Conservation (phyloP, 2,329 filamentous ascomycete species). For the Ophiostoma ips region DNA sequence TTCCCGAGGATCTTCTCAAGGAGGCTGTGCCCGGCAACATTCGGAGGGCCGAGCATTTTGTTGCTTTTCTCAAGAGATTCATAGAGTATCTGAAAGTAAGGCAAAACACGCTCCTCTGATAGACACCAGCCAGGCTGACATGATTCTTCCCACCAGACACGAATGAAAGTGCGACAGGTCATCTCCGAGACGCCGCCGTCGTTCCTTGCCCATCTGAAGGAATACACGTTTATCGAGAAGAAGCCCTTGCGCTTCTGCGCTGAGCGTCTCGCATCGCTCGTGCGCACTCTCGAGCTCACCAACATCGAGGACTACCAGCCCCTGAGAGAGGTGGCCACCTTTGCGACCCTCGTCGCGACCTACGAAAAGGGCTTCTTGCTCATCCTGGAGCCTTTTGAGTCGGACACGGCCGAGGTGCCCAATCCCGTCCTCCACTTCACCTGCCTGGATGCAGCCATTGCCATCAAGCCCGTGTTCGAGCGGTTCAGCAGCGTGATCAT, state of each 20-base stretch:
- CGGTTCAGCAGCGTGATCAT: slow-evolving; percentile 97
- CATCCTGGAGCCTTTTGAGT: slow-evolving; percentile 95
- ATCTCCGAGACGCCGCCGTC: slow-evolving; percentile 95
- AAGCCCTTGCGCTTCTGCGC: slow-evolving; percentile 92
- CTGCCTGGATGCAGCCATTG: slow-evolving; percentile 91
- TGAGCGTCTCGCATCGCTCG: slow-evolving; percentile 83
- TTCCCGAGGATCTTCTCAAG: slow-evolving; percentile 86
- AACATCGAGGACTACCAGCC: slow-evolving; percentile 98
- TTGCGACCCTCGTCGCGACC: slow-evolving; percentile 88
- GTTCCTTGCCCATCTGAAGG: slow-evolving; percentile 82
- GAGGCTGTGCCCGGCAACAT: slow-evolving; percentile 97
- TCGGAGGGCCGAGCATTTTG: slow-evolving; percentile 85
- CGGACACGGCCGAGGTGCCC: slow-evolving; percentile 84
- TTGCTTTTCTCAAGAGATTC: slow-evolving; percentile 87
- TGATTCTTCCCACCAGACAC: slow-evolving; percentile 69
- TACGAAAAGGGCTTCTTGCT: slow-evolving; percentile 94
- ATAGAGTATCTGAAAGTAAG: slow-evolving; percentile 81
- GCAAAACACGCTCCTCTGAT: no score
- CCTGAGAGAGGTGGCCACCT: slow-evolving; percentile 92
- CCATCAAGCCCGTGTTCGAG: slow-evolving; percentile 95
- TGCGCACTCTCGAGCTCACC: slow-evolving; percentile 85
- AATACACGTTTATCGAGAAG: slow-evolving; percentile 94
- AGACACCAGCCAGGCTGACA: background rate
- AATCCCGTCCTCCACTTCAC: slow-evolving; percentile 97
- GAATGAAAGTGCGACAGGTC: slow-evolving; percentile 96